Evolutionary conservation across 2,329 filamentous ascomycete genomes (phyloP).

Genomic region (Venturia asperata): DNA sequence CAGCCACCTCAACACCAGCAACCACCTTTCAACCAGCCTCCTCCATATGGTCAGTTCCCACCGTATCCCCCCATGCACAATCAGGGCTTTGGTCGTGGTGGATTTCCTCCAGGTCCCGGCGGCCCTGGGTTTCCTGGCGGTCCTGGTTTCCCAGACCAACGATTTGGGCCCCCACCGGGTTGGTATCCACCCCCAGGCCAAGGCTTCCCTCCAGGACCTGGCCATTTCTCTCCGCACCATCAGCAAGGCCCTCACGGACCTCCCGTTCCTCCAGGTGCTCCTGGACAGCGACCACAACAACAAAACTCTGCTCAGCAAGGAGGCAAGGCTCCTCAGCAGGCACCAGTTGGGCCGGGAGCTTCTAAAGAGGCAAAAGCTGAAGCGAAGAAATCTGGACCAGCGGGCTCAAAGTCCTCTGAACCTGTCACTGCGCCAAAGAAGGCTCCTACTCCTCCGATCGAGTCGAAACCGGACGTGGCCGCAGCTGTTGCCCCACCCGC

Average conservation of each 20-base stretch:
- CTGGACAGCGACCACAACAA: slow-evolving; percentile 59
- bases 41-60: slow-evolving; percentile 32
- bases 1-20: slow-evolving; percentile 24
- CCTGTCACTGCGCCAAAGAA: slow-evolving; percentile 44
- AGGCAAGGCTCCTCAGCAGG: slow-evolving; percentile 31
- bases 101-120: slow-evolving; percentile 35
- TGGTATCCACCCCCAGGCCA: slow-evolving; percentile 34
- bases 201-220: slow-evolving; percentile 39
- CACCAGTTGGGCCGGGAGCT: slow-evolving; percentile 32
- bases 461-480: slow-evolving; percentile 59
- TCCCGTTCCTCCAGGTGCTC: slow-evolving; percentile 55
- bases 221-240: slow-evolving; percentile 41
- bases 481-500: slow-evolving; percentile 49
- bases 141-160: background rate
- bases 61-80: slow-evolving; percentile 38
- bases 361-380: slow-evolving; percentile 42
- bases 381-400: slow-evolving; percentile 38
- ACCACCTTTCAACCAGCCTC: slow-evolving; percentile 34
- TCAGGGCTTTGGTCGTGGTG: slow-evolving; percentile 42
- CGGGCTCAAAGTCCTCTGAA: slow-evolving; percentile 45
- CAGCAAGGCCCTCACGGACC: slow-evolving; percentile 26
- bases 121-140: slow-evolving; percentile 26
- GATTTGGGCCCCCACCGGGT: slow-evolving; percentile 16
- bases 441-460: slow-evolving; percentile 57
- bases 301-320: slow-evolving; percentile 43